Base-by-base conservation (phyloP, 441 rosid genomes). In the Arabidopsis hybrid region DNA sequence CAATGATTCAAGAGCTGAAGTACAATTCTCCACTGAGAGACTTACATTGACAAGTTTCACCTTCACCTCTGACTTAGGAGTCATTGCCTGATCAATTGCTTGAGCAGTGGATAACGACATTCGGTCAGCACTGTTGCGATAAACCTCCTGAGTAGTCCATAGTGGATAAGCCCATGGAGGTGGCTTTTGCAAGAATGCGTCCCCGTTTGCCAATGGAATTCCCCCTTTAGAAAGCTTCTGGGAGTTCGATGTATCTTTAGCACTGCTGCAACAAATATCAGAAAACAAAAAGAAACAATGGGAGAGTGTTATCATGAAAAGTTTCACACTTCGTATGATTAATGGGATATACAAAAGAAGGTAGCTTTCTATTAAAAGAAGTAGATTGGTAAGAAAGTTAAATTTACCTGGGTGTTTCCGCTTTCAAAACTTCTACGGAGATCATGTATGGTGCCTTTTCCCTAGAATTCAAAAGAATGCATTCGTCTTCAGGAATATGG, bases 151-250 rank as follows among this genome's bases (percentile, higher is more conserved):
- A 39, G 94, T 71, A 82, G 94, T 93, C 98, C 98, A 86, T 81
- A 95, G 82, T 73, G 99, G 99, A 89, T 88, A 95, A 69, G 99
- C 99, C 99, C 98, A 95, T 47, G 98, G 95, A 79, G 99, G 99
- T 42, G 99, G 99, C 87, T 90, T 91, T 39, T 82, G 98, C 85
- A 93, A 78, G 82, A 95, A 84, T 71, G 93, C 99, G 84, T 95
- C 98, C 72, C 99, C 95, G 79, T 93, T 91, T 65, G 99, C 99
- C 52, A 95, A 85, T 72, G 99, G 99, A 80, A 95, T 95, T 34
- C 99, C 99, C 71, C 97, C 98, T 80, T 83, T 90, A 53, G 95
- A 95, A 75, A 93, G 91, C 84, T 95, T 95, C 70, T 93, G 97
- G 77, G 85, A 71, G 80, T 87, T 86, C 56, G 88, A 79, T 72